Base-by-base conservation (phyloP, 2,329 filamentous ascomycete genomes). In the Phialocephala sp. region DNA sequence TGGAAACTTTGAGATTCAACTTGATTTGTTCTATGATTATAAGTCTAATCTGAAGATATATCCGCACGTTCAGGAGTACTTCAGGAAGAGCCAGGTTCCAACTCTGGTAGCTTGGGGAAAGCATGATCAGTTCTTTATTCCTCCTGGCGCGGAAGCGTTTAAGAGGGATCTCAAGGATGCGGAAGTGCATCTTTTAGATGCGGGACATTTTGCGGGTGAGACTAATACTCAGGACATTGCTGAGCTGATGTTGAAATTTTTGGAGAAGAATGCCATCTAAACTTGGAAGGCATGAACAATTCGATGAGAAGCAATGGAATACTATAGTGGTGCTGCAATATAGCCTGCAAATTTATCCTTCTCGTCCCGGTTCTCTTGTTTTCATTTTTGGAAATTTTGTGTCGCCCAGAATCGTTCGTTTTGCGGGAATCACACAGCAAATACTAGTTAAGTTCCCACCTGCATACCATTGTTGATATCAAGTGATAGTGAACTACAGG, bases 21-120 rank as follows among this genome's bases (percentile, higher is more conserved):
- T 89, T 1, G 84, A 85, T 67, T 72, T 89, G 2, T 83, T 89
- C 57, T 80, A 82, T 66, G 84, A 88, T 68, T 89, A 89, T 70
- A 75, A 78, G 18, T 85, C 75, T 18, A 89, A 89, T 71, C 70
- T 87, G 2, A 68, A 71, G 0, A 72, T 84, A n/a, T 88, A 88
- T 71, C 82, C 83, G 0, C 69, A 78, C 12, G 87, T 86, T 63
- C 87, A 89, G 37, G 76, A 81, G 56, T 89, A 84, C 66, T 82
- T 89, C 54, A 76, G 82, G 4, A 73, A 78, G 8, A 82, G 78
- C 0, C 76, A 82, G 57, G 81, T 87, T 0, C 85, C 86, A 0
- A 72, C 88, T 3, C 72, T 89, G 66, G 84, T 85, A 0, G 79
- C 83, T 3, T 89, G 87, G 87, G 86, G 87, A 0, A 83, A 83